Percentiles rank a stretch among this genome's conserved stretches.
Evolutionary conservation across 208 protist genomes (phyloP).

Genomic region (Trypanosoma scelopori): DNA sequence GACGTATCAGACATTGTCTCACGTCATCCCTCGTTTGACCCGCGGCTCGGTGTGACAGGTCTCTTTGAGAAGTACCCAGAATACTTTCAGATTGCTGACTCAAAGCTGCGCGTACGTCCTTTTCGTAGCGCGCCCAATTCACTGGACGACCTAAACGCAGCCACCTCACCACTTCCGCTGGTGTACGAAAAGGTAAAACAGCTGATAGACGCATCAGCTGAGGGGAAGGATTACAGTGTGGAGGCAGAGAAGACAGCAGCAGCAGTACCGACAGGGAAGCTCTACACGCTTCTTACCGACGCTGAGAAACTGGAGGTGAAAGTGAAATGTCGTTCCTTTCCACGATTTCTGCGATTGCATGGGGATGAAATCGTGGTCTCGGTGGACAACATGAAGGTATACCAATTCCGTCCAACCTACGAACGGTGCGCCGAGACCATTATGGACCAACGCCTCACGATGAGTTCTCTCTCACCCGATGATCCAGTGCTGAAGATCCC

Average conservation of each 20-base stretch:
- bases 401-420: constrained; percentile 66
- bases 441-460: constrained; percentile 56
- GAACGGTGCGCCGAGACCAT: constrained; percentile 82
- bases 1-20: constrained; percentile 80
- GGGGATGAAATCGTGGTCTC: constrained; percentile 73
- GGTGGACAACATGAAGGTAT: constrained; percentile 69
- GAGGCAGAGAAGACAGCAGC: constrained; percentile 43
- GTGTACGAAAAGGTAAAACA: constrained; percentile 56
- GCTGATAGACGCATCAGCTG: constrained; percentile 47
- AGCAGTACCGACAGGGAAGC: constrained; percentile 57
- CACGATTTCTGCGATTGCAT: constrained; percentile 81
- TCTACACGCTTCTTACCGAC: constrained; percentile 63
- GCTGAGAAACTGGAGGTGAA: constrained; percentile 64
- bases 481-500: constrained; percentile 71
- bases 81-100: constrained; percentile 83
- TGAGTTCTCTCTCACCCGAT: constrained; percentile 52
- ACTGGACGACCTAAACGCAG: constrained; percentile 46
- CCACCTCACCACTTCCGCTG: constrained; percentile 55
- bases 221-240: constrained; percentile 61
- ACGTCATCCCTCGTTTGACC: constrained; percentile 75
- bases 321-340: constrained; percentile 62
- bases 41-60: constrained; percentile 73
- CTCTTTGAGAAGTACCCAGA: constrained; percentile 86
- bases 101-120: constrained; percentile 71
- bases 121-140: constrained; percentile 74